Percentiles rank a stretch among this genome's conserved stretches.
Conservation (phyloP, 306 rosid genomes). For the Vachellia pachyceras region DNA sequence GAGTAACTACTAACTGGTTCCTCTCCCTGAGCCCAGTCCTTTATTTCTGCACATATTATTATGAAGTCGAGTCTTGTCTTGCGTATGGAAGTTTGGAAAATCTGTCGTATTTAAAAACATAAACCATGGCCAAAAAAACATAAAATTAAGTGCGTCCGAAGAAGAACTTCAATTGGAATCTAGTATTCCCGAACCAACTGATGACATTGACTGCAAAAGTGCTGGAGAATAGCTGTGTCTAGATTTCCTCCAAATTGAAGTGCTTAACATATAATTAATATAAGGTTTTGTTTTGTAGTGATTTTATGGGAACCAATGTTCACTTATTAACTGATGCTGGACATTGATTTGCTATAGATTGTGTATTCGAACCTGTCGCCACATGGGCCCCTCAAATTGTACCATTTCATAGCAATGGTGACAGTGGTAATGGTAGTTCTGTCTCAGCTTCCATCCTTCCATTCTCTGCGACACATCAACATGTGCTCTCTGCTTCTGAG, state of each 20-base stretch:
- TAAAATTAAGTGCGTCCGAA: neutral
- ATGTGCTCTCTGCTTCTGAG: slow-evolving; percentile 73
- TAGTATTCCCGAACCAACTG: neutral
- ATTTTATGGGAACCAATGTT: neutral
- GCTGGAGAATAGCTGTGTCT: neutral
- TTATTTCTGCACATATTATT: neutral
- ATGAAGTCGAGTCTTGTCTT: neutral
- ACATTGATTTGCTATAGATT: slow-evolving; percentile 50
- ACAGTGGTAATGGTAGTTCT: slow-evolving; percentile 74
- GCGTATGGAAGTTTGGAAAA: neutral
- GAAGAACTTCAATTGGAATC: neutral
- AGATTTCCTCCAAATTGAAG: neutral
- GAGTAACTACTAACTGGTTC: neutral
- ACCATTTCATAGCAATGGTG: slow-evolving; percentile 93
- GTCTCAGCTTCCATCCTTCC: slow-evolving; percentile 91
- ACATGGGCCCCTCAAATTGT: slow-evolving; percentile 76
- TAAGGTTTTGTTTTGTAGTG: neutral
- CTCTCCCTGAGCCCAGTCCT: neutral
- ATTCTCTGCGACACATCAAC: slow-evolving; percentile 87
- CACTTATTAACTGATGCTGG: neutral
- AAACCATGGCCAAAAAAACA: too few relatives aligned
- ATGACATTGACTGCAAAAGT: slow-evolving; percentile 1
- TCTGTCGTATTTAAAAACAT: neutral
- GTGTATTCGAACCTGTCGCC: slow-evolving; percentile 73
- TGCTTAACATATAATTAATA: neutral